Conservation (phyloP, 192 early-diverging fungal species). For the Backusella tarrabulga region DNA sequence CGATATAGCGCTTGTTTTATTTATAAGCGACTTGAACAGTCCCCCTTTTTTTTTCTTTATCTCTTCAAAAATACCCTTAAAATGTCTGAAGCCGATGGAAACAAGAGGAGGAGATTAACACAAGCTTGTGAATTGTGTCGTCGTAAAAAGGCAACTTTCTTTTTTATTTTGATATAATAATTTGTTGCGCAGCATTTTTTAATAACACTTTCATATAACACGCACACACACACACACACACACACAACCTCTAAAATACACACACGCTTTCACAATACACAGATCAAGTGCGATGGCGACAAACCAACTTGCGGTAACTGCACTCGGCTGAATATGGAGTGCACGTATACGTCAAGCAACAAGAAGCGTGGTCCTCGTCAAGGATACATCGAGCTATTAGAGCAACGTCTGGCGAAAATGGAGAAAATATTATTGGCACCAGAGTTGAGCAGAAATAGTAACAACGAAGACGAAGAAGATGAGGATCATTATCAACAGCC, state of each 20-base stretch:
- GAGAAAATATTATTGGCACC: conserved; percentile 57
- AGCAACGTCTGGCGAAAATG: conserved; percentile 78
- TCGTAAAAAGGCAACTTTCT: conserved; percentile 60
- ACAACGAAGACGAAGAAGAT: not conserved
- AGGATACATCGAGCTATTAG: conserved; percentile 75
- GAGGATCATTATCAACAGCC: not conserved
- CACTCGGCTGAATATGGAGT: conserved; percentile 58
- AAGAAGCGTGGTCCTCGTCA: conserved; percentile 89
- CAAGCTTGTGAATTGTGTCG: conserved; percentile 74
- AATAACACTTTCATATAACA: not conserved
- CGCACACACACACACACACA: not conserved
- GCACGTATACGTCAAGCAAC: conserved; percentile 80
- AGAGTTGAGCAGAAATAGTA: not conserved
- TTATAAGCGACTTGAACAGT: too few relatives aligned
- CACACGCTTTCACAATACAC: not conserved
- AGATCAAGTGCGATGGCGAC: conserved; percentile 81
- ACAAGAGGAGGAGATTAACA: conserved; percentile 63
- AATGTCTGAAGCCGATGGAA: conserved; percentile 1
- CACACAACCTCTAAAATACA: too few relatives aligned
- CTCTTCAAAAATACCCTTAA: not conserved
- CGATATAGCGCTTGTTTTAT: too few relatives aligned
- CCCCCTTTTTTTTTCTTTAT: not conserved
- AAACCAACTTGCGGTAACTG: conserved; percentile 84
- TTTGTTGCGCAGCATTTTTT: not conserved
- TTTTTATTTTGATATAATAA: not conserved